These are phyloP conservation scores for Amanita polypyramis DNA, from an alignment of 768 basidiomycete species.

Conservation along the genomic window DNA sequence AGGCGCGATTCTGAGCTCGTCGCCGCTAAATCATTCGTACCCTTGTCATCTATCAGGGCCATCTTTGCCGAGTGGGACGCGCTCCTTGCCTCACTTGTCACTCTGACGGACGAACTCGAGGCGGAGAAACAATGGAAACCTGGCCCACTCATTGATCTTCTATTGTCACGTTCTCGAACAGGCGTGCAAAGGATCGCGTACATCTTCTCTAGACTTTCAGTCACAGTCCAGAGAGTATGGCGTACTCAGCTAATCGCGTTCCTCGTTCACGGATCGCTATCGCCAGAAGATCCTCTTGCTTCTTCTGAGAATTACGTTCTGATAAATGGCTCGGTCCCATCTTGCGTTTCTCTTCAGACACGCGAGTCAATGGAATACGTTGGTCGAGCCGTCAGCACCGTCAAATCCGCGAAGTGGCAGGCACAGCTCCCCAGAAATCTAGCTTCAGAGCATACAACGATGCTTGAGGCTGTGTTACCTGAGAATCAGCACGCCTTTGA, in stretches of 20 bases:
- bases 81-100: conserved; percentile 62
- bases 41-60: conserved; percentile 74
- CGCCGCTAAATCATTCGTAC: conserved; percentile 74
- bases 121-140: conserved; percentile 51
- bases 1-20: conserved; percentile 67
- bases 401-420: conserved; percentile 72
- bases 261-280: conserved; percentile 66
- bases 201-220: conserved; percentile 61
- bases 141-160: conserved; percentile 72
- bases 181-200: conserved; percentile 69
- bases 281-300: conserved; percentile 57
- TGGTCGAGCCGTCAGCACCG: conserved; percentile 77
- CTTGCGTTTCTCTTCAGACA: conserved; percentile 61
- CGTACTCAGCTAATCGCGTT: conserved; percentile 75
- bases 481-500: conserved; percentile 75
- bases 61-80: conserved; percentile 85
- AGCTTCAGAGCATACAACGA: conserved; percentile 50
- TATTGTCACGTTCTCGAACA: conserved; percentile 60
- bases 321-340: conserved; percentile 58
- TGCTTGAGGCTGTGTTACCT: conserved; percentile 59
- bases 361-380: conserved; percentile 80
- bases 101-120: conserved; percentile 54
- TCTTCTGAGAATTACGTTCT: conserved; percentile 44
- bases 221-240: conserved; percentile 76
- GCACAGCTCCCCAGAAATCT: conserved; percentile 63